A percentile compares a stretch with the other conserved stretches of the same genome.
These are phyloP conservation scores for Bidens hawaiensis DNA, from an alignment of 140 eudicot species.

Conservation along the genomic window DNA sequence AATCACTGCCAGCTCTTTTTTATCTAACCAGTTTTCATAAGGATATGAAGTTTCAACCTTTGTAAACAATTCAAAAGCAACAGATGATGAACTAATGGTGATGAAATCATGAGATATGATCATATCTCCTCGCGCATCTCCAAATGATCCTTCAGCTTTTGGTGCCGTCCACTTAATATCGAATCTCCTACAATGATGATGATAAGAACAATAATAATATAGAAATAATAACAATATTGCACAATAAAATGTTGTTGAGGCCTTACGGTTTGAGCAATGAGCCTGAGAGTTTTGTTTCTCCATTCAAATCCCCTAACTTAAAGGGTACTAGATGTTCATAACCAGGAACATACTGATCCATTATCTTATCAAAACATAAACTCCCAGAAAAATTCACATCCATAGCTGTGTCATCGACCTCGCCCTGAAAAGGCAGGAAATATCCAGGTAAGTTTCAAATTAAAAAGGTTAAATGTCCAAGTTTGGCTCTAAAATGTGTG, in stretches of 20 bases:
- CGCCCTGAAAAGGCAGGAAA: constrained; percentile 57
- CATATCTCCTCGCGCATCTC: constrained; percentile 98
- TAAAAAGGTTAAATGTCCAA: background rate
- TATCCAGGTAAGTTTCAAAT: background rate
- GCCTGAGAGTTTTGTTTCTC: constrained; percentile 96
- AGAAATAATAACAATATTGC: background rate
- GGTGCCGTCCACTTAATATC: constrained; percentile 99
- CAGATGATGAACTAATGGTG: constrained; percentile 79
- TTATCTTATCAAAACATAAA: constrained; percentile 68
- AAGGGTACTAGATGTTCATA: constrained; percentile 66
- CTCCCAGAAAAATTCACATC: constrained; percentile 96
- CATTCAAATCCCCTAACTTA: constrained; percentile 81
- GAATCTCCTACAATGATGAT: constrained; percentile 63
- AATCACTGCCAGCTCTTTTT: constrained; percentile 49
- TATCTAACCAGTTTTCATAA: constrained; percentile 39
- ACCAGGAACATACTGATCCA: constrained; percentile 88
- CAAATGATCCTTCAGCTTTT: constrained; percentile 93
- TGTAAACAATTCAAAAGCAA: constrained; percentile 76
- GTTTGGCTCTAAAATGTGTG: no score
- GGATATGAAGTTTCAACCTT: constrained; percentile 71
- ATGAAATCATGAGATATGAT: constrained; percentile 85
- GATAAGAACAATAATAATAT: background rate
- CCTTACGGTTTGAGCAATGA: constrained; percentile 89
- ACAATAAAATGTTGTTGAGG: constrained; percentile 13
- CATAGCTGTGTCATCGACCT: constrained; percentile 88